Evolutionary conservation across 768 basidiomycete genomes (phyloP).

Genomic region (Tephrocybe sp.): DNA sequence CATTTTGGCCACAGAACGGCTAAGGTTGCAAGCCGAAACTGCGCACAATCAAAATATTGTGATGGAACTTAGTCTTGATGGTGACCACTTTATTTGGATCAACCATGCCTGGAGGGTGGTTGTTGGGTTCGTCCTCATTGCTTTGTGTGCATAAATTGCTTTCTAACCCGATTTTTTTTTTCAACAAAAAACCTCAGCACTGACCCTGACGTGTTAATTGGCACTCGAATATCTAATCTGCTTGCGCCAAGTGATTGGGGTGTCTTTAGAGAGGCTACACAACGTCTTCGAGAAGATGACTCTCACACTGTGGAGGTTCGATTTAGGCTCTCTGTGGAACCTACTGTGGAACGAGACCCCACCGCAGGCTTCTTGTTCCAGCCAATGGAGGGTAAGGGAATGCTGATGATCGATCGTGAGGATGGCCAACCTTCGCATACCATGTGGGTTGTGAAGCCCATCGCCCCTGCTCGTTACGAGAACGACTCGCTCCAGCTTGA

Average conservation of each 20-base stretch:
- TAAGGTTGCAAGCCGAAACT: constrained; percentile 88
- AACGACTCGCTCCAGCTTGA: constrained; percentile 60
- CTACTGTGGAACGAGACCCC: constrained; percentile 56
- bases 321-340: constrained; percentile 81
- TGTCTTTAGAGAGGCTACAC: constrained; percentile 85
- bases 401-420: constrained; percentile 95
- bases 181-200: constrained; percentile 45
- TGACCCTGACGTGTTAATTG: constrained; percentile 76
- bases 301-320: constrained; percentile 91
- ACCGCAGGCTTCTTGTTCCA: constrained; percentile 59
- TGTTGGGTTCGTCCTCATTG: constrained; percentile 61
- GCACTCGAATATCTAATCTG: constrained; percentile 76
- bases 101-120: constrained; percentile 95
- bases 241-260: constrained; percentile 76
- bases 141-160: constrained; percentile 9
- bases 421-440: constrained; percentile 88
- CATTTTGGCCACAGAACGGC: constrained; percentile 82
- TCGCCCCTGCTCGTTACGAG: constrained; percentile 67
- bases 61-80: constrained; percentile 90
- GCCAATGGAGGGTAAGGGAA: constrained; percentile 95
- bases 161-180: constrained; percentile 11
- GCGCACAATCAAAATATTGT: constrained; percentile 96
- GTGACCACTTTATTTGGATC: constrained; percentile 92
- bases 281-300: constrained; percentile 83
- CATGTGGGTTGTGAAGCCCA: constrained; percentile 95